Conservation (phyloP, 345 rosid species). For the Cardamine chenopodiifolia region DNA sequence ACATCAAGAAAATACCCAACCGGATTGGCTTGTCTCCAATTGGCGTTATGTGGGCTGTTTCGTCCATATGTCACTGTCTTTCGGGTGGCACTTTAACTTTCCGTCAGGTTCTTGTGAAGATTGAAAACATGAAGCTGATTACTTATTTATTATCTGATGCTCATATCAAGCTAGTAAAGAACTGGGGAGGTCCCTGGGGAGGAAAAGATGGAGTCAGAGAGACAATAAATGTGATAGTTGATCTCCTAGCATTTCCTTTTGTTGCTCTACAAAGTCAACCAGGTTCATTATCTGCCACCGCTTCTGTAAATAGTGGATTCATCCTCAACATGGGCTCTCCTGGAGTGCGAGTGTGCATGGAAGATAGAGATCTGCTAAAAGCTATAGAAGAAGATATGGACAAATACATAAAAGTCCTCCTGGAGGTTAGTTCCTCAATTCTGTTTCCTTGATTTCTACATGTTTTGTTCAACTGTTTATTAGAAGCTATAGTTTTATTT, state of each 20-base stretch:
- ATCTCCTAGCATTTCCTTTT: constrained; percentile 92
- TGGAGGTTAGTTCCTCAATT: constrained; percentile 63
- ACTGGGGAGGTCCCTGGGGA: constrained; percentile 92
- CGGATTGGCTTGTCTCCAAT: constrained; percentile 72
- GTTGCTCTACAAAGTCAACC: constrained; percentile 86
- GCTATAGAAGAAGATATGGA: constrained; percentile 92
- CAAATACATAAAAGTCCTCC: constrained; percentile 71
- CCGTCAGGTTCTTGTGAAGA: constrained; percentile 73
- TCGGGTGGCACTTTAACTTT: constrained; percentile 72
- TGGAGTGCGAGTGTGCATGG: constrained; percentile 74
- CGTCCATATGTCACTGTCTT: constrained; percentile 85
- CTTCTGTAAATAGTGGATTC: constrained; percentile 91
- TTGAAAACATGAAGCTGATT: constrained; percentile 64
- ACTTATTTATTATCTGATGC: constrained; percentile 63
- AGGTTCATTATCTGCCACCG: constrained; percentile 72
- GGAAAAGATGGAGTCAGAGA: constrained; percentile 89
- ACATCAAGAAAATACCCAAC: constrained; percentile 45
- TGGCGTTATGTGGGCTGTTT: constrained; percentile 85
- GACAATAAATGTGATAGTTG: constrained; percentile 66
- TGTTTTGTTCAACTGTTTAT: neutral
- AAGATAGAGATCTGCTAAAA: constrained; percentile 75
- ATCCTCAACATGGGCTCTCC: constrained; percentile 87
- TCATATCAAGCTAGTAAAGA: constrained; percentile 81
- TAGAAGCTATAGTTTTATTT: neutral
- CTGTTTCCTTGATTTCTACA: constrained; percentile 2